phyloP scores from a whole-genome alignment of 2,329 filamentous ascomycete species.

The Phyllosticta capitalensis region DNA sequence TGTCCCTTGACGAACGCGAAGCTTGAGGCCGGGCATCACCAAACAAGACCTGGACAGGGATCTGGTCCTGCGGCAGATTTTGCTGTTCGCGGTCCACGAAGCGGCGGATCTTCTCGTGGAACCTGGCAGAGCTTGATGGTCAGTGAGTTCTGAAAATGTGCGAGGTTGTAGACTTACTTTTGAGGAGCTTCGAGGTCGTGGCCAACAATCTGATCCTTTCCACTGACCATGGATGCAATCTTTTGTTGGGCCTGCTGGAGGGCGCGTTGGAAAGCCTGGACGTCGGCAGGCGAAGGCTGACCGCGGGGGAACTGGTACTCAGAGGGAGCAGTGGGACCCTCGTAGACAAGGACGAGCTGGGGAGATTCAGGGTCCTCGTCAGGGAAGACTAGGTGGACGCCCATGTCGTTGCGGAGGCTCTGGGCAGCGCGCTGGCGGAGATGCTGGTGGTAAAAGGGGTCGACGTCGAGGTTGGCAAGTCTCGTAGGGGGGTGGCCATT shows the following conservation, averaged over 20 bases:
- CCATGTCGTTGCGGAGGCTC: conserved; percentile 56
- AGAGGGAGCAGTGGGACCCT: conserved; percentile 48
- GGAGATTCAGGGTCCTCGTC: conserved; percentile 49
- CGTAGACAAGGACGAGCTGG: conserved; percentile 64
- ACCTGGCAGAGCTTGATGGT: conserved; percentile 23
- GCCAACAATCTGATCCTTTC: conserved; percentile 46
- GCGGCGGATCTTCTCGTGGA: conserved; percentile 54
- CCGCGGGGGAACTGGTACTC: conserved; percentile 47
- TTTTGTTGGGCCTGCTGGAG: conserved; percentile 50
- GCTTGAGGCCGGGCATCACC: conserved; percentile 36
- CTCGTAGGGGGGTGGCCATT: conserved; percentile 64
- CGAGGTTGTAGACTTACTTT: conserved; percentile 28
- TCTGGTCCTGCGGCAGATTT: conserved; percentile 35
- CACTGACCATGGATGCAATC: conserved; percentile 43
- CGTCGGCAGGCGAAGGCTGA: conserved; percentile 45
- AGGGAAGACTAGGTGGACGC: conserved; percentile 65
- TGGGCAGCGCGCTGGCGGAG: conserved; percentile 55
- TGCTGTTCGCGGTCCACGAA: conserved; percentile 50
- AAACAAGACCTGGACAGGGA: conserved; percentile 49
- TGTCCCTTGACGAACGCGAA: conserved; percentile 40
- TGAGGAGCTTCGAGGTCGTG: conserved; percentile 45
- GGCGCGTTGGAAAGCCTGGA: conserved; percentile 46
- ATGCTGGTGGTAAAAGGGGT: conserved; percentile 71
- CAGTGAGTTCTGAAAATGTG: not conserved
- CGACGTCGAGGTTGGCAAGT: conserved; percentile 57